These are phyloP conservation scores for Candida saitoana DNA, from an alignment of 805 yeast genomes.

Conservation along the genomic window DNA sequence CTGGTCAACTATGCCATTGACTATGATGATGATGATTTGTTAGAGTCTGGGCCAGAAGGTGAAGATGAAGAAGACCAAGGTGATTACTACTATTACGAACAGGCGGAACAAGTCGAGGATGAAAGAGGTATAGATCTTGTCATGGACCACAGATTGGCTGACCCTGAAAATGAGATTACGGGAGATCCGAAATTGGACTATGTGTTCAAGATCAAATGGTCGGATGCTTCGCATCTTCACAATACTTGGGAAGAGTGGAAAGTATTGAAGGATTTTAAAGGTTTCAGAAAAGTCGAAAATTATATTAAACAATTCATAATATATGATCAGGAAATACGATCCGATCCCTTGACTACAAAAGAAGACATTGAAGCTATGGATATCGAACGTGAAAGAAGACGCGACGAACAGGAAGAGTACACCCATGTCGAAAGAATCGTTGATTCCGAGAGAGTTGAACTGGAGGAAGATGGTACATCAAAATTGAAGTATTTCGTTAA, in stretches of 20 bases:
- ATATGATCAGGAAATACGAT: slow-evolving; percentile 69
- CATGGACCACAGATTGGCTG: slow-evolving; percentile 36
- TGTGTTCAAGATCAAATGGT: slow-evolving; percentile 76
- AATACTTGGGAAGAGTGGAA: slow-evolving; percentile 87
- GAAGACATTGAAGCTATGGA: slow-evolving; percentile 95
- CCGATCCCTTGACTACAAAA: slow-evolving; percentile 76
- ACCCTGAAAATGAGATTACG: slow-evolving; percentile 37
- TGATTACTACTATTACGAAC: slow-evolving; percentile 33
- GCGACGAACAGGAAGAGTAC: slow-evolving; percentile 80
- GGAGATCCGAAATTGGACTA: slow-evolving; percentile 56
- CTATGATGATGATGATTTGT: slow-evolving; percentile 53
- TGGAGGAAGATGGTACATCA: slow-evolving; percentile 58
- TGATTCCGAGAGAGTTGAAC: slow-evolving; percentile 67
- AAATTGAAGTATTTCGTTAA: slow-evolving; percentile 80
- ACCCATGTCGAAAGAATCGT: slow-evolving; percentile 87
- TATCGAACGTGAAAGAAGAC: slow-evolving; percentile 76
- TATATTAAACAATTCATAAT: slow-evolving; percentile 76
- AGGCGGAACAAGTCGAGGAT: slow-evolving; percentile 29
- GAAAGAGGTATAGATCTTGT: slow-evolving; percentile 36
- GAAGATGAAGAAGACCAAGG: slow-evolving; percentile 29
- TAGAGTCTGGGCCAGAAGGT: slow-evolving; percentile 41
- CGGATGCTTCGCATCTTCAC: slow-evolving; percentile 81
- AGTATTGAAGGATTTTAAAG: slow-evolving; percentile 52
- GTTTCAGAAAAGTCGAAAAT: slow-evolving; percentile 83
- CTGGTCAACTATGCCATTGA: slow-evolving; percentile 77